These are phyloP conservation scores for Blastocystis sp. DNA, from an alignment of 352 stramenopile genomes.

Conservation along the genomic window DNA sequence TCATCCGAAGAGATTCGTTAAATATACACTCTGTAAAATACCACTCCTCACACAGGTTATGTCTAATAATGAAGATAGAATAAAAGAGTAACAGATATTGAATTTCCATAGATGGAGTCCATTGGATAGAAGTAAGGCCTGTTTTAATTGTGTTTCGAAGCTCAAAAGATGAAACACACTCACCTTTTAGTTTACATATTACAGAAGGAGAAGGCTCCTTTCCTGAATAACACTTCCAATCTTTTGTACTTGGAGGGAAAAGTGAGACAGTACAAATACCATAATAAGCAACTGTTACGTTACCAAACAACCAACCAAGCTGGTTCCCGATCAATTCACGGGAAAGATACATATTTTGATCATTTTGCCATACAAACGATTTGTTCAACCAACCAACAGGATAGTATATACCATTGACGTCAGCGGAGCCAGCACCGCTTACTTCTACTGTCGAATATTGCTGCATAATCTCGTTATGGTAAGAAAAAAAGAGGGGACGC, in stretches of 20 bases:
- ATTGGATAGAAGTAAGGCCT: background rate
- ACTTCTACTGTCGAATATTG: slow-evolving; percentile 11
- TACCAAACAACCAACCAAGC: slow-evolving; percentile 35
- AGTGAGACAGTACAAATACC: background rate
- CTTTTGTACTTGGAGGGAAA: background rate
- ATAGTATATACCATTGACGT: slow-evolving; percentile 52
- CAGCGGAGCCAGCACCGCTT: background rate
- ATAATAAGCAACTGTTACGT: slow-evolving; percentile 32
- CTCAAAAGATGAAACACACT: background rate
- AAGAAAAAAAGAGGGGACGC: slow-evolving; percentile 37
- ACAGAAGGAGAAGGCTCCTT: background rate
- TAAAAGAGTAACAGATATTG: background rate
- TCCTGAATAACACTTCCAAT: background rate
- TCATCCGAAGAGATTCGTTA: background rate
- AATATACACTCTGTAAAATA: background rate
- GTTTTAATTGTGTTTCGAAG: background rate
- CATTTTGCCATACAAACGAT: slow-evolving; percentile 33
- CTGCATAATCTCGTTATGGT: slow-evolving; percentile 47
- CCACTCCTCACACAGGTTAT: slow-evolving; percentile 14
- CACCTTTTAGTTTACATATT: background rate
- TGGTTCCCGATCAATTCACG: background rate
- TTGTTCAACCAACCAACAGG: slow-evolving; percentile 10
- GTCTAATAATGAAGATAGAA: background rate
- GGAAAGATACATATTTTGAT: slow-evolving; percentile 34
- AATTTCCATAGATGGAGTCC: background rate